Evolutionary conservation across 2,329 filamentous ascomycete genomes (phyloP).

Genomic region (Zelopaecilomyces penicillatus): DNA sequence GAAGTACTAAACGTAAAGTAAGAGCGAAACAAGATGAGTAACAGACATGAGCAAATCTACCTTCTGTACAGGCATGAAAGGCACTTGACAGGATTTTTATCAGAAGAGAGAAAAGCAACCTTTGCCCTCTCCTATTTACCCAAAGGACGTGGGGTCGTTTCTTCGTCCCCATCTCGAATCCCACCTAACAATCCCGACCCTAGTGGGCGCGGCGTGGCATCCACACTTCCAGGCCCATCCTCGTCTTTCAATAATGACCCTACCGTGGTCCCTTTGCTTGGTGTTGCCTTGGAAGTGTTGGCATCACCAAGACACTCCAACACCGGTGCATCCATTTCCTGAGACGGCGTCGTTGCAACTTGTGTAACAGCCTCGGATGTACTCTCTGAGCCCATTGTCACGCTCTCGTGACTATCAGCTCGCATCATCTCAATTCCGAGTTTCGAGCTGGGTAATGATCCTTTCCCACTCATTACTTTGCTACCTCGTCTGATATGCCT

Average conservation of each 20-base stretch:
- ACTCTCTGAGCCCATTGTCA: conserved; percentile 44
- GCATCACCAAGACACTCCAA: conserved; percentile 13
- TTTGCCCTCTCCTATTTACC: conserved; percentile 13
- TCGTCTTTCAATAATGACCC: neutral
- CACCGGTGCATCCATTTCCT: conserved; percentile 28
- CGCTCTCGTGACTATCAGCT: conserved; percentile 86
- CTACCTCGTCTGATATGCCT: conserved; percentile 40
- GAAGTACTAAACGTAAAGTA: neutral
- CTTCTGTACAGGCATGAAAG: too few relatives aligned
- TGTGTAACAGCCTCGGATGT: conserved; percentile 45
- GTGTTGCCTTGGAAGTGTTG: conserved; percentile 16
- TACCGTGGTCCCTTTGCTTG: conserved; percentile 10
- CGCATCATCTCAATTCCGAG: conserved; percentile 97
- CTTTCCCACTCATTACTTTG: conserved; percentile 34
- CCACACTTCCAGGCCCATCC: conserved; percentile 19
- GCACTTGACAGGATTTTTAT: too few relatives aligned
- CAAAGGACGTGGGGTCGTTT: conserved; percentile 32
- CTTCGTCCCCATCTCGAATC: conserved; percentile 20
- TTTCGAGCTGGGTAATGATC: conserved; percentile 68
- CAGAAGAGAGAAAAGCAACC: conserved; percentile 8
- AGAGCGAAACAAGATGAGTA: too few relatives aligned
- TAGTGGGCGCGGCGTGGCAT: conserved; percentile 37
- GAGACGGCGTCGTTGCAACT: conserved; percentile 40
- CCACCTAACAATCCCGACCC: conserved; percentile 8
- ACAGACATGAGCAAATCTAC: too few relatives aligned